Percentiles rank a stretch among this genome's conserved stretches.
phyloP scores from a whole-genome alignment of 495 filamentous ascomycete genomes.

The Platismatia glauca region DNA sequence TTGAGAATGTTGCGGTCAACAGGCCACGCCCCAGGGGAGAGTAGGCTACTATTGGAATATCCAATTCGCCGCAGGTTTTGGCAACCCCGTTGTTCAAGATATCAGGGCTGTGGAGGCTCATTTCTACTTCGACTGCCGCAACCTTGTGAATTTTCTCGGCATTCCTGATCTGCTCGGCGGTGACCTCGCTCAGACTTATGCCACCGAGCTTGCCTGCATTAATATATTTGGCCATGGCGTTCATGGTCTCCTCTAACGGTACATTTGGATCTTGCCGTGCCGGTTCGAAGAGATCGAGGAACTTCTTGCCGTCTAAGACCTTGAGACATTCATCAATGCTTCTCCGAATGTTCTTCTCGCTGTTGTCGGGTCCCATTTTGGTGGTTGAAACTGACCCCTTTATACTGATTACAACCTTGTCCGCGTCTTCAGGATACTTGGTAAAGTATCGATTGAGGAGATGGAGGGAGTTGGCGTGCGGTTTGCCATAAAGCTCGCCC shows the following conservation, averaged over 20 bases:
- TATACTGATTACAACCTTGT: conserved; percentile 51
- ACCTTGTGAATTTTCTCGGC: conserved; percentile 64
- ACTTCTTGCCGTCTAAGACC: conserved; percentile 56
- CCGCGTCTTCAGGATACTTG: conserved; percentile 50
- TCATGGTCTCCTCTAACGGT: conserved; percentile 50
- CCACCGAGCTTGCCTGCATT: conserved; percentile 69
- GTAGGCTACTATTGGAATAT: conserved; percentile 64
- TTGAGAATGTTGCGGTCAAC: conserved; percentile 55
- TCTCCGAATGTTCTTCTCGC: conserved; percentile 50
- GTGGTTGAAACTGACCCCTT: conserved; percentile 44
- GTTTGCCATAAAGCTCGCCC: conserved; percentile 70
- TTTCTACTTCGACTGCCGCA: conserved; percentile 67
- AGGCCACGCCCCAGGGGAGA: conserved; percentile 48
- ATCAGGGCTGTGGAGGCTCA: conserved; percentile 61
- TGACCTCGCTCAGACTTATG: conserved; percentile 67
- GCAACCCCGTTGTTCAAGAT: conserved; percentile 68
- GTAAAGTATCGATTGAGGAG: conserved; percentile 53
- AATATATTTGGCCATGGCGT: conserved; percentile 49
- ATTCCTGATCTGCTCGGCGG: conserved; percentile 63
- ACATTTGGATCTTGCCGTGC: conserved; percentile 60
- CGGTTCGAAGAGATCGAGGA: conserved; percentile 72
- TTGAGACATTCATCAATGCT: conserved; percentile 55
- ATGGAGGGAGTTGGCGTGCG: conserved; percentile 54
- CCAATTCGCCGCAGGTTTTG: conserved; percentile 57
- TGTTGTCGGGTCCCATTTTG: conserved; percentile 42